A percentile compares a stretch with the other conserved stretches of the same genome.
phyloP scores from a whole-genome alignment of 768 basidiomycete genomes.

The Hortiboletus campestris region DNA sequence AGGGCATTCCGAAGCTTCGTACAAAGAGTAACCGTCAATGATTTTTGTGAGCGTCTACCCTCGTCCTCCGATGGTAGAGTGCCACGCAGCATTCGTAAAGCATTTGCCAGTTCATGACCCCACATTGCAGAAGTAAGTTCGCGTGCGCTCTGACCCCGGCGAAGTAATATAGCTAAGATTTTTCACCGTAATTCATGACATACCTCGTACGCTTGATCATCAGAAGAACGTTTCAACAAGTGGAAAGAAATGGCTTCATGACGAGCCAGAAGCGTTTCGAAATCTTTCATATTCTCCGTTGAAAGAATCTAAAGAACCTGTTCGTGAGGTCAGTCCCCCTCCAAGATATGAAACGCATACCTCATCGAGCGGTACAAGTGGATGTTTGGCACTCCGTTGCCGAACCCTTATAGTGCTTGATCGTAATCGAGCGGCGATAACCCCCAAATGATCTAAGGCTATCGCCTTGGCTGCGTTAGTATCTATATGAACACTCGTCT shows the following conservation, averaged over 20 bases:
- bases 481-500: slow-evolving; percentile 61
- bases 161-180: neutral
- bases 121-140: slow-evolving; percentile 79
- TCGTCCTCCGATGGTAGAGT: slow-evolving; percentile 47
- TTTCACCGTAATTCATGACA: slow-evolving; percentile 19
- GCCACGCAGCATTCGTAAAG: slow-evolving; percentile 56
- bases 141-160: slow-evolving; percentile 58
- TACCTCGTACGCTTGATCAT: slow-evolving; percentile 82
- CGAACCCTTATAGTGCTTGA: slow-evolving; percentile 46
- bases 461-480: slow-evolving; percentile 84
- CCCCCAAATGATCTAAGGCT: slow-evolving; percentile 89
- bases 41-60: slow-evolving; percentile 23
- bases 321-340: neutral
- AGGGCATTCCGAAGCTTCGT: slow-evolving; percentile 60
- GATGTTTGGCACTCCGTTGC: slow-evolving; percentile 34
- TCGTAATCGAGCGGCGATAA: slow-evolving; percentile 83
- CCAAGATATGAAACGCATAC: slow-evolving; percentile 34
- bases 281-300: slow-evolving; percentile 43
- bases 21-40: slow-evolving; percentile 41
- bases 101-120: slow-evolving; percentile 78
- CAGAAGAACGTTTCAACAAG: slow-evolving; percentile 66
- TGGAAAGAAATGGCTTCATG: slow-evolving; percentile 68
- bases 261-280: slow-evolving; percentile 57
- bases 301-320: slow-evolving; percentile 48
- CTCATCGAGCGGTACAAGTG: slow-evolving; percentile 67